phyloP scores from a whole-genome alignment of 495 filamentous ascomycete species.

The Penicillium cinerascens region DNA sequence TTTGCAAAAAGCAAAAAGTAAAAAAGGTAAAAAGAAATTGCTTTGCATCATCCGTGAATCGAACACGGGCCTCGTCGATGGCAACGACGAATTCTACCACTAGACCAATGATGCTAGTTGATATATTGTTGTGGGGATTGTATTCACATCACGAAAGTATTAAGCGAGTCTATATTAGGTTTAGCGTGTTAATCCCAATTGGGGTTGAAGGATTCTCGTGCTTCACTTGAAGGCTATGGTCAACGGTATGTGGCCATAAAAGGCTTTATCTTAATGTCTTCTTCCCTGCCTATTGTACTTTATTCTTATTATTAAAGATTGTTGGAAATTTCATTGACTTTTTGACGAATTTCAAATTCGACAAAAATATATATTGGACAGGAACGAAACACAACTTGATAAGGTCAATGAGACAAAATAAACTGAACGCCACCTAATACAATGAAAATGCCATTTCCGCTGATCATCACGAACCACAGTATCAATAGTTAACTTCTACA shows the following conservation, averaged over 20 bases:
- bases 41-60: slow-evolving; percentile 54
- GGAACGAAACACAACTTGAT: no score
- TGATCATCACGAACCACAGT: slow-evolving; percentile 31
- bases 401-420: no score
- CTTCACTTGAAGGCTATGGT: neutral
- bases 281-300: neutral
- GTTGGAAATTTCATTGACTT: no score
- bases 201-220: neutral
- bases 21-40: slow-evolving; percentile 4
- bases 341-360: no score
- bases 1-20: neutral
- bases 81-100: slow-evolving; percentile 60
- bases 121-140: neutral
- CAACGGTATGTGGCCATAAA: neutral
- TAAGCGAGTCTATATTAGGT: neutral
- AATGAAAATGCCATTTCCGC: slow-evolving; percentile 27
- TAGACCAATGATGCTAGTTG: slow-evolving; percentile 52
- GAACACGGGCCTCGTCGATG: slow-evolving; percentile 58
- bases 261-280: neutral
- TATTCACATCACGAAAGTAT: neutral
- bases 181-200: neutral
- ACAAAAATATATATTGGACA: no score
- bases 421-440: neutral
- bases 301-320: neutral
- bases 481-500: slow-evolving; percentile 49